Percentiles rank a stretch among this genome's conserved stretches.
Evolutionary conservation across 2,329 filamentous ascomycete genomes (phyloP).

Genomic region (Fusarium liriodendri): DNA sequence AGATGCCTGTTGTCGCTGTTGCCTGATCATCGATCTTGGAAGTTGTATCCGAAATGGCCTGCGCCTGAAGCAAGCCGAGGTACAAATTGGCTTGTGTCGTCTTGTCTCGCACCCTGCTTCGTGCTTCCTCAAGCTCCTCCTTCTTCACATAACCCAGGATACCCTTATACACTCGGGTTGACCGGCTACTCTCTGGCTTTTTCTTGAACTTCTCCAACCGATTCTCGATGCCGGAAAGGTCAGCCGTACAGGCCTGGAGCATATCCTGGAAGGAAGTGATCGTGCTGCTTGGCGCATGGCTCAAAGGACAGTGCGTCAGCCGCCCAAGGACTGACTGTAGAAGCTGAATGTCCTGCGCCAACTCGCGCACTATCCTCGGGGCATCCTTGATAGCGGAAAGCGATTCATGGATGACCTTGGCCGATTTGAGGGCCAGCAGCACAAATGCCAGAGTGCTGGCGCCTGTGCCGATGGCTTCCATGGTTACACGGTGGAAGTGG

Average conservation of each 20-base stretch:
- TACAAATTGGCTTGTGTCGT: slow-evolving; percentile 19
- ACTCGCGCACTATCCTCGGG: not conserved
- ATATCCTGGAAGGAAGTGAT: slow-evolving; percentile 4
- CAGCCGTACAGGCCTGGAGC: not conserved
- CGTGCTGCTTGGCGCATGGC: not conserved
- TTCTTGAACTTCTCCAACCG: not conserved
- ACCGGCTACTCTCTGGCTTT: not conserved
- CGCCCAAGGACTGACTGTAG: slow-evolving; percentile 8
- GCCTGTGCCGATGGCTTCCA: slow-evolving; percentile 16
- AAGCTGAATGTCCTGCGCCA: not conserved
- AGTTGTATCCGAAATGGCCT: slow-evolving; percentile 14
- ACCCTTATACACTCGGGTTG: not conserved
- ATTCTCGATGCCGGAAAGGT: not conserved
- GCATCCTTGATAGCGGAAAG: slow-evolving; percentile 14
- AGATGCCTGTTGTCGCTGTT: slow-evolving; percentile 2
- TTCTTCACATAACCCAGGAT: slow-evolving; percentile 18
- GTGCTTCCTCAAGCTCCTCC: slow-evolving; percentile 14
- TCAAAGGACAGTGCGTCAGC: not conserved
- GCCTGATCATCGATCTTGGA: slow-evolving; percentile 10
- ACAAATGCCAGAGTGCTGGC: slow-evolving; percentile 22
- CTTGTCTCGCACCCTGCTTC: slow-evolving; percentile 20
- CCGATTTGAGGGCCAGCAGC: slow-evolving; percentile 14
- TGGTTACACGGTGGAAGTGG: not conserved
- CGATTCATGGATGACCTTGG: slow-evolving; percentile 15
- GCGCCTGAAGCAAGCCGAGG: slow-evolving; percentile 23